Conservation (phyloP, 352 stramenopile species). For the Pythium phragmitis region DNA sequence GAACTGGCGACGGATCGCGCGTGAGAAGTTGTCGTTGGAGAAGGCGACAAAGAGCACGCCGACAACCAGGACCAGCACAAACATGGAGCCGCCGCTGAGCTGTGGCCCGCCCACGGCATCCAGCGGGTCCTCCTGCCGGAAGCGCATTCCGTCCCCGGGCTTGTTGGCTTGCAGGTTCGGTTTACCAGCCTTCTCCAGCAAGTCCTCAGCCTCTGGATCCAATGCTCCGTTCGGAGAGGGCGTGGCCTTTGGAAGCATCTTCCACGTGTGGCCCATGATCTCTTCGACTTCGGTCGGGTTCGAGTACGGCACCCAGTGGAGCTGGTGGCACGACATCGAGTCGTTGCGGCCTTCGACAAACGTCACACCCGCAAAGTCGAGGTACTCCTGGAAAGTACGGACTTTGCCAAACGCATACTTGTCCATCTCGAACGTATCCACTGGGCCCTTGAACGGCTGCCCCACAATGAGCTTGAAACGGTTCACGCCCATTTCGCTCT, state of each 20-base stretch:
- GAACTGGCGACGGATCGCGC: constrained; percentile 48
- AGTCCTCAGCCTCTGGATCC: constrained; percentile 13
- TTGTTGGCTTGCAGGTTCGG: constrained; percentile 27
- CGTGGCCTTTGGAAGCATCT: constrained; percentile 17
- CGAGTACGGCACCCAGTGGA: constrained; percentile 45
- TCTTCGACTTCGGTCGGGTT: constrained; percentile 31
- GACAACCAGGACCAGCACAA: constrained; percentile 57
- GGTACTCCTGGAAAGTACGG: constrained; percentile 35
- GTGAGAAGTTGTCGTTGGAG: constrained; percentile 69
- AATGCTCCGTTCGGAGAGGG: constrained; percentile 1
- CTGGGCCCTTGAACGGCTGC: constrained; percentile 32
- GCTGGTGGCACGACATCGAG: constrained; percentile 35
- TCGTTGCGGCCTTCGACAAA: constrained; percentile 30
- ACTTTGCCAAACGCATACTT: constrained; percentile 35
- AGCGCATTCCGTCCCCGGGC: constrained; percentile 24
- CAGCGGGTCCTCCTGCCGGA: constrained; percentile 48
- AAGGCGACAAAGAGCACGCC: constrained; percentile 57
- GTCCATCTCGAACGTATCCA: constrained; percentile 39
- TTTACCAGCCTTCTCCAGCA: constrained; percentile 24
- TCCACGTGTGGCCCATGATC: constrained; percentile 31
- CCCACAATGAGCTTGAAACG: constrained; percentile 38
- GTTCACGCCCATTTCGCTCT: constrained; percentile 35
- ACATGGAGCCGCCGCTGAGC: constrained; percentile 34
- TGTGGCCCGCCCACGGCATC: constrained; percentile 26
- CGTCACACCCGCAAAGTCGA: constrained; percentile 40